Evolutionary conservation across 495 filamentous ascomycete genomes (phyloP), one percentile per base, ranked within the genome.

Genomic region (Penicillium turbatum): DNA sequence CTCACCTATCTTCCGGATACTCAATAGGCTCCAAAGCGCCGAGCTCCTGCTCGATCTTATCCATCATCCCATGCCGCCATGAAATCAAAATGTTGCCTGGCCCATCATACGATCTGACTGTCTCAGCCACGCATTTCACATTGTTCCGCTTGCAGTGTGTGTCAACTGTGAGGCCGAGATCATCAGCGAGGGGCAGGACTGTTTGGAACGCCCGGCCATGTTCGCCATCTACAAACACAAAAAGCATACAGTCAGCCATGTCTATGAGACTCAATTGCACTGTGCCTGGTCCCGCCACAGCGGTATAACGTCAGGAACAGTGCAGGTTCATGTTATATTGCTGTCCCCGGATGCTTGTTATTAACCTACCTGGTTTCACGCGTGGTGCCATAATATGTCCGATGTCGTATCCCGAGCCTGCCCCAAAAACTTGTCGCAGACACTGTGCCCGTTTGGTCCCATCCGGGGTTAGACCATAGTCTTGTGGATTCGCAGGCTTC

Each of bases 131-230:
- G 30, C 68, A 71, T 27, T 54, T 26, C 21, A 49, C 57, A 6
- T 60, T 31, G 15, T 65, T 68, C 6, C 66, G 59, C 34, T 60
- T 56, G 54, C 71, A 72, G 13, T 75, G 74, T 0, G 64, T 69
- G 56, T 82, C 74, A 26, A 79, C 59, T 6, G 54, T 48, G 16
- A 80, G 63, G 12, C 72, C 72, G 21, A 82, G 71, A 48, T 80
- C 75, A 11, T 59, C 40, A 0, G 79, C 72, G n/a, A 82, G 62
- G 0, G 77, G 78, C 19, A 57, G 54, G 27, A 80, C 74, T 5
- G 79, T 82, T 12, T 75, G 60, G 39, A 73, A 77, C 7, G 79
- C 67, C n/a, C 79, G 74, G 13, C 62, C 51, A 39, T 73, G 70
- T 7, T 54, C 49, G 45, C 78, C 79, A 51, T 72, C 78, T 80